These are phyloP conservation scores for Petrea volubilis DNA, from an alignment of 257 asterid species.

Conservation along the genomic window DNA sequence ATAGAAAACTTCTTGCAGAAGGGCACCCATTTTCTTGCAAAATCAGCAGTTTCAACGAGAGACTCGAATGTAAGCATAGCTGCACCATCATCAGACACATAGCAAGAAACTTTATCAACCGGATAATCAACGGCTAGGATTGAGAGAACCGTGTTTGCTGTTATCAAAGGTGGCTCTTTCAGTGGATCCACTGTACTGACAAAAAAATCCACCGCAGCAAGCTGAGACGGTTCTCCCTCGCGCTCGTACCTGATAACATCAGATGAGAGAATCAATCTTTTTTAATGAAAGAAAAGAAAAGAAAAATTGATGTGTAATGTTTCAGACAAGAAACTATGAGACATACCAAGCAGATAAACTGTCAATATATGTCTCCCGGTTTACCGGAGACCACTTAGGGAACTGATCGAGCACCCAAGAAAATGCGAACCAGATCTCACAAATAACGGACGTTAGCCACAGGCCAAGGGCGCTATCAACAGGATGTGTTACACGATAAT, in stretches of 20 bases:
- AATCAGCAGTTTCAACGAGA: conserved; percentile 89
- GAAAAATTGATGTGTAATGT: neutral
- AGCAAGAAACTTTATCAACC: conserved; percentile 95
- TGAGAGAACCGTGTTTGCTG: conserved; percentile 93
- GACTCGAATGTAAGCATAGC: conserved; percentile 93
- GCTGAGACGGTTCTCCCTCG: conserved; percentile 78
- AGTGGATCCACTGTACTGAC: conserved; percentile 99
- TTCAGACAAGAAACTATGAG: neutral
- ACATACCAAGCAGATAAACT: conserved; percentile 78
- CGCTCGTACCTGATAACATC: conserved; percentile 66
- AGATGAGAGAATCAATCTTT: neutral
- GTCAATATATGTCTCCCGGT: conserved; percentile 75
- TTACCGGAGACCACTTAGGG: conserved; percentile 93
- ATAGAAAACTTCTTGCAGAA: conserved; percentile 90
- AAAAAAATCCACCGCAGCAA: conserved; percentile 92
- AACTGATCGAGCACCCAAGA: conserved; percentile 98
- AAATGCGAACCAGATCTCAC: conserved; percentile 97
- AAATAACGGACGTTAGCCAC: conserved; percentile 93
- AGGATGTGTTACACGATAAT: conserved; percentile 89
- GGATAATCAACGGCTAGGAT: conserved; percentile 98
- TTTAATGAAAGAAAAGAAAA: neutral
- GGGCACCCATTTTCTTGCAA: conserved; percentile 96
- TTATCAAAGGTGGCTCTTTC: conserved; percentile 97
- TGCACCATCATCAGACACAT: conserved; percentile 98
- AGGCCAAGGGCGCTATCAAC: conserved; percentile 86